A percentile compares a stretch with the other conserved stretches of the same genome.
Evolutionary conservation across 2,329 filamentous ascomycete genomes (phyloP).

Genomic region (Macrophomina phaseolina): DNA sequence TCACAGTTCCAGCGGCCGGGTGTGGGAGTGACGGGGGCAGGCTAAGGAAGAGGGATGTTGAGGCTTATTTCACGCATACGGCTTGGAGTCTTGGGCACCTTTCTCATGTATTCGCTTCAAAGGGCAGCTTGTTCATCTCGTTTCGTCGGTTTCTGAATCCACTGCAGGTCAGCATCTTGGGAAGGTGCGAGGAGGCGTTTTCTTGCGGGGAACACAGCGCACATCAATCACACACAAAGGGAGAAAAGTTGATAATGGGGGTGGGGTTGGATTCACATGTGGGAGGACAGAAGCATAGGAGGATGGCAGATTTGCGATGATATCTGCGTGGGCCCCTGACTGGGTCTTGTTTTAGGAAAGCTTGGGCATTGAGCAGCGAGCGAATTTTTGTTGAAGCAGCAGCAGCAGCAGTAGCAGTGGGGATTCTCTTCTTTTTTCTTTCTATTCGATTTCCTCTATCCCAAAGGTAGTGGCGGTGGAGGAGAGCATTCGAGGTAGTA

Average conservation of each 20-base stretch:
- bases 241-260: slow-evolving; percentile 19
- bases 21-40: slow-evolving; percentile 32
- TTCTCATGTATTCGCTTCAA: slow-evolving; percentile 24
- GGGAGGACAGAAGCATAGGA: slow-evolving; percentile 8
- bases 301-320: slow-evolving; percentile 17
- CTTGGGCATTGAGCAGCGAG: slow-evolving; percentile 19
- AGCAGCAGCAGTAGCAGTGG: not conserved
- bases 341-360: slow-evolving; percentile 23
- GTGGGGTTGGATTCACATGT: slow-evolving; percentile 18
- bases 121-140: slow-evolving; percentile 6
- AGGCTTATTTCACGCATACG: slow-evolving; percentile 18
- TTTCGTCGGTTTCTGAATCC: slow-evolving; percentile 9
- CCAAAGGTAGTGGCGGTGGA: not conserved
- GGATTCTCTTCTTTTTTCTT: slow-evolving; percentile 1
- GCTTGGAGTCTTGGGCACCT: slow-evolving; percentile 23
- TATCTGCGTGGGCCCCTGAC: slow-evolving; percentile 5
- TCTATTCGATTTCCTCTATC: slow-evolving; percentile 9
- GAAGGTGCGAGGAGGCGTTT: slow-evolving; percentile 24
- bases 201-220: slow-evolving; percentile 14
- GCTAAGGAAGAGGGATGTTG: slow-evolving; percentile 8
- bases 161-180: slow-evolving; percentile 25
- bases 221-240: slow-evolving; percentile 3
- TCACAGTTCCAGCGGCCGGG: slow-evolving; percentile 42
- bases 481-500: slow-evolving; percentile 2
- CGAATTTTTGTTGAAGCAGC: slow-evolving; percentile 11